Conservation (phyloP, 768 basidiomycete genomes). For the Boletus rubroflammeus region DNA sequence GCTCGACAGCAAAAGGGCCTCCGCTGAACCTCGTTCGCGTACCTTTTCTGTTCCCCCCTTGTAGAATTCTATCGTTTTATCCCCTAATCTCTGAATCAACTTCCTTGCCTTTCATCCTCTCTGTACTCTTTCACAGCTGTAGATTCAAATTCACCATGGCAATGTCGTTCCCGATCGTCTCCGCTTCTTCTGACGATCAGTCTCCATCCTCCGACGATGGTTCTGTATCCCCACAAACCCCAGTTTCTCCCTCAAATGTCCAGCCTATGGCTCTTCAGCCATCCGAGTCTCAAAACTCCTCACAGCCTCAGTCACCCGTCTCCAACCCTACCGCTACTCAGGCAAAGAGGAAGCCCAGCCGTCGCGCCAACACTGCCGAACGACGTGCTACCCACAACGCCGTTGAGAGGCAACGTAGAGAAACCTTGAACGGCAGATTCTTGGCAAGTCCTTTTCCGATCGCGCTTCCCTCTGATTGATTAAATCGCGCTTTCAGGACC, state of each 20-base stretch:
- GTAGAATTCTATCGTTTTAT: slow-evolving; percentile 26
- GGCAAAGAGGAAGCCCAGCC: slow-evolving; percentile 74
- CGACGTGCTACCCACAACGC: slow-evolving; percentile 97
- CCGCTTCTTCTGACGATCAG: slow-evolving; percentile 36
- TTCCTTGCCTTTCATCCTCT: not conserved
- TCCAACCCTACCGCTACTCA: slow-evolving; percentile 33
- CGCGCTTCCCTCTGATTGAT: slow-evolving; percentile 11
- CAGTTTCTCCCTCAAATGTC: slow-evolving; percentile 38
- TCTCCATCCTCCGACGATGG: slow-evolving; percentile 43
- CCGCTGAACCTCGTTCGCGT: slow-evolving; percentile 47
- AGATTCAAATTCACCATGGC: slow-evolving; percentile 25
- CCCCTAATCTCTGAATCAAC: slow-evolving; percentile 16
- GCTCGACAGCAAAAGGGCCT: slow-evolving; percentile 30
- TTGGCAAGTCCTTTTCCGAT: slow-evolving; percentile 48
- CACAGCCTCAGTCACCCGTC: slow-evolving; percentile 22
- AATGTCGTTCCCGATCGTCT: slow-evolving; percentile 39
- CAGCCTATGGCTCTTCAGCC: slow-evolving; percentile 34
- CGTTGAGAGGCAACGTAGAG: slow-evolving; percentile 88
- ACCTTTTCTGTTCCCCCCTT: slow-evolving; percentile 27
- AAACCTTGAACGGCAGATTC: slow-evolving; percentile 91
- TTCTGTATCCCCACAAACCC: slow-evolving; percentile 46
- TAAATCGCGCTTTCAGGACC: slow-evolving; percentile 51
- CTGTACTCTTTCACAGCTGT: slow-evolving; percentile 12
- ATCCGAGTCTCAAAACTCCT: slow-evolving; percentile 23
- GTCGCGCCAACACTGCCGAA: slow-evolving; percentile 94